Evolutionary conservation across 129 eudicot genomes (phyloP).

Genomic region (Flaveria linearis): DNA sequence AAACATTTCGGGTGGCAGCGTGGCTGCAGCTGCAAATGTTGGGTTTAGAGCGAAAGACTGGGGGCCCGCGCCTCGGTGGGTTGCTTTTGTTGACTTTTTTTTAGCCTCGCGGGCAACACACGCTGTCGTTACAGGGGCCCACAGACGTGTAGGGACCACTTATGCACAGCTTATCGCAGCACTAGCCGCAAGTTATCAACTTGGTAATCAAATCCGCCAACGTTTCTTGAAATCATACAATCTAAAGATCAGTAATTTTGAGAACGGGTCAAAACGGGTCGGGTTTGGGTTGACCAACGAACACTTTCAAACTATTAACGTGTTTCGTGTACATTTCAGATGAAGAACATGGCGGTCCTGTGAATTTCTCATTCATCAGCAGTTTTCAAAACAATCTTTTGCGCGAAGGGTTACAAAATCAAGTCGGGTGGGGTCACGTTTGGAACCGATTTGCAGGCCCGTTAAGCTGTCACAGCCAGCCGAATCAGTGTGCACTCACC

Average conservation of each 20-base stretch:
- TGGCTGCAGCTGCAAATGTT: not conserved
- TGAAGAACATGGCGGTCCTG: constrained; percentile 34
- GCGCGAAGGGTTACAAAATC: constrained; percentile 50
- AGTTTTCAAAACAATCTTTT: constrained; percentile 61
- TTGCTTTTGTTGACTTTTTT: constrained; percentile 71
- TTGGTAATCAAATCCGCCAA: constrained; percentile 35
- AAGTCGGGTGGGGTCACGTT: constrained; percentile 70
- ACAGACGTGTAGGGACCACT: constrained; percentile 72
- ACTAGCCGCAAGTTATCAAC: constrained; percentile 51
- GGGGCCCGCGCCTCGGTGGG: constrained; percentile 88
- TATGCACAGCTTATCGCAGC: constrained; percentile 64
- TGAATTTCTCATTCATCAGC: constrained; percentile 52
- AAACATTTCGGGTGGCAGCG: constrained; percentile 40
- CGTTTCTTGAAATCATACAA: not conserved
- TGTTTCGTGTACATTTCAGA: constrained; percentile 26
- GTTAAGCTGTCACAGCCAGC: constrained; percentile 58
- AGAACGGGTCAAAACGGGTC: not conserved
- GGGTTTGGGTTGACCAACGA: not conserved
- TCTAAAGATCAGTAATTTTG: not conserved
- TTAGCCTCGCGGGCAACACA: constrained; percentile 61
- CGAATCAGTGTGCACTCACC: constrained; percentile 60
- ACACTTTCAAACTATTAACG: not conserved
- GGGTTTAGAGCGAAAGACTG: constrained; percentile 60
- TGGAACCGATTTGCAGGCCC: constrained; percentile 71
- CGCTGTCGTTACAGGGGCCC: constrained; percentile 60